Conservation (phyloP, 2,329 filamentous ascomycete genomes). For the Botryotinia narcissicola region DNA sequence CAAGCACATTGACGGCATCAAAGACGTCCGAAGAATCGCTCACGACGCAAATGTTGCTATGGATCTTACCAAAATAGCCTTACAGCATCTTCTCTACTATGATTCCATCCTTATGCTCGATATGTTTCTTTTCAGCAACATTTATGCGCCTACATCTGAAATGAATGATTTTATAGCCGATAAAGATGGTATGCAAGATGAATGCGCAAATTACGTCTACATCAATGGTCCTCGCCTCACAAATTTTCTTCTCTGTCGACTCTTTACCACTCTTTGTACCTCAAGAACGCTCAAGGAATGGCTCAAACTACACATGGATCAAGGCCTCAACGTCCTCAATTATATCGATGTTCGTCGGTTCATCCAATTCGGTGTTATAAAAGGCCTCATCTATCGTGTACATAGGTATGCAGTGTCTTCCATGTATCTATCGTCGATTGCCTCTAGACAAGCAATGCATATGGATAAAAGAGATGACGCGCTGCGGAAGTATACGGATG, state of each 20-base stretch:
- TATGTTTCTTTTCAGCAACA: conserved; percentile 90
- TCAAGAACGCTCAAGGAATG: conserved; percentile 85
- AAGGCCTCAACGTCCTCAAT: conserved; percentile 62
- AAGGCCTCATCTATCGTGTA: conserved; percentile 87
- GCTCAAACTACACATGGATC: conserved; percentile 71
- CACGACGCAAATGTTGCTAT: conserved; percentile 82
- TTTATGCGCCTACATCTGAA: conserved; percentile 79
- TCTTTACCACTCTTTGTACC: conserved; percentile 82
- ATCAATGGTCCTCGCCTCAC: conserved; percentile 41
- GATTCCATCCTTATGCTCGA: conserved; percentile 87
- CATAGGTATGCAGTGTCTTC: conserved; percentile 83
- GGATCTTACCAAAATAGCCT: conserved; percentile 78
- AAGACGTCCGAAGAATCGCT: conserved; percentile 84
- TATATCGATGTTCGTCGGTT: conserved; percentile 86
- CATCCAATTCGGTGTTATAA: conserved; percentile 94
- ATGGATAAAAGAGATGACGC: conserved; percentile 35
- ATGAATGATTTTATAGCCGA: conserved; percentile 79
- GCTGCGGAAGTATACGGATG: conserved; percentile 69
- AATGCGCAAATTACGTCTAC: conserved; percentile 79
- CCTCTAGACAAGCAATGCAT: conserved; percentile 29
- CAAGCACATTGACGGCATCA: conserved; percentile 84
- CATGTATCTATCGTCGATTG: conserved; percentile 52
- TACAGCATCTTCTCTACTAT: conserved; percentile 90
- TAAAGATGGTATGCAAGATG: conserved; percentile 70
- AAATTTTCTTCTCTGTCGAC: conserved; percentile 69